Evolutionary conservation across 768 basidiomycete genomes (phyloP), one percentile per base, ranked within the genome.

Genomic region (Lactifluus piperatus): DNA sequence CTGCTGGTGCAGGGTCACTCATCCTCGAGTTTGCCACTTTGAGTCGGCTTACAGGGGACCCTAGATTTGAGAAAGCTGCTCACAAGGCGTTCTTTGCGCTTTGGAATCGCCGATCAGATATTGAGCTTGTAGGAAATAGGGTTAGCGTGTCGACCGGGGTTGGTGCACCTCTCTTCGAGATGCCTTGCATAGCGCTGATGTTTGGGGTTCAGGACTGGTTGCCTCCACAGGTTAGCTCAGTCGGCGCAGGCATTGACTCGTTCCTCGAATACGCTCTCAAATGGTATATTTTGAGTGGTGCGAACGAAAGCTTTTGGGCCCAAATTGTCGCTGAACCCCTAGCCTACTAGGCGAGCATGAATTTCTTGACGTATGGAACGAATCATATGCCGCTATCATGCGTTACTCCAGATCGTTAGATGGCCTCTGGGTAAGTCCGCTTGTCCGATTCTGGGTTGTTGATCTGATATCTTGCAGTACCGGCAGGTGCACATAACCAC

Each of bases 221-320:
- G 14, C 71, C 76, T 49, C 91, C 93, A 18, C 86, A 91, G 62
- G 72, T 86, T 7, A 85, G 84, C 27, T 81, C 87, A 1, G 88
- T 94, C 32, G 95, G 95, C 26, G 97, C 97, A 6, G 97, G 97
- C 0, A 85, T 97, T 44, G 97, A 98, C 70, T 93, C 90, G 3
- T 97, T 95, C 70, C 94, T 88, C 68, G 97, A 99, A 69, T 94
- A 94, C 71, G 89, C 92, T 11, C 71, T 94, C 45, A 94, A 94
- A 68, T 92, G 91, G 84, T 93, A 94, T 68, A 84, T 95, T 41
- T 67, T 93, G 68, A 91, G 88, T 66, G 86, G 87, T 86, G 64
- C 36, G 75, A 70, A 69, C 69, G 41, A 18, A 48, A 34, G 16
- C 4, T 30, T 3, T 43, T n/a, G 43, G 3, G 9, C 11, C 26